Evolutionary conservation across 2,329 filamentous ascomycete genomes (phyloP), one percentile per base, ranked within the genome.

Genomic region (Colletotrichum eremochloae): DNA sequence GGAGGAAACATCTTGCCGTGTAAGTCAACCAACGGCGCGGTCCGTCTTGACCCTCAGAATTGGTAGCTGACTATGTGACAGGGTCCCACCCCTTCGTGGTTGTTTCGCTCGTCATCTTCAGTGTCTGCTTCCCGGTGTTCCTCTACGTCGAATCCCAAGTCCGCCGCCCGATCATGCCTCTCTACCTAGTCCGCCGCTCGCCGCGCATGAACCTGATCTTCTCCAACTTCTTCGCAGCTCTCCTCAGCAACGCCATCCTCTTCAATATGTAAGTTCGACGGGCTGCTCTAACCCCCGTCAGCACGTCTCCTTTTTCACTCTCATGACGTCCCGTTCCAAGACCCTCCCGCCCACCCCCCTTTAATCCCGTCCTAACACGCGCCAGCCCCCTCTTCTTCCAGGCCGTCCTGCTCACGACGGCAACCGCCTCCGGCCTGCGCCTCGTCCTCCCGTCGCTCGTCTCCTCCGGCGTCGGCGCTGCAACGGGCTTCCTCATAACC

Each of bases 341-440:
- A 52, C 48, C 11, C n/a, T n/a, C n/a, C n/a, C n/a, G n/a, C n/a
- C n/a, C n/a, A n/a, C n/a, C n/a, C n/a, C 24, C 24, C 24, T 24
- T 24, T 9, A 11, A 9, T 3, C 24, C 12, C 7, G 33, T 33
- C 5, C 44, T 50, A 9, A 36, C 12, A 36, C n/a, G 14, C 46
- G 24, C 33, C 75, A 90, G 90, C 7, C 93, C 93, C 0, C 84
- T 95, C 9, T 95, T 92, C 83, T 95, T 94, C 82, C 92, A 94
- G 79, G 92, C 91, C 48, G 92, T 94, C 36, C 90, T 93, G 60
- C 86, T 93, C 63, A 90, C 91, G 70, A 88, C 86, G 7, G 91
- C 93, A 20, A 94, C 93, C 0, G 84, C 86, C 33, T 94, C 93
- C 0, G 93, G 93, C n/a, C 87, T 94, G 38, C 88, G 91, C 55